These are phyloP conservation scores for Coniosporium tulheliwenetii DNA, from an alignment of 2,329 filamentous ascomycete genomes.

Conservation along the genomic window DNA sequence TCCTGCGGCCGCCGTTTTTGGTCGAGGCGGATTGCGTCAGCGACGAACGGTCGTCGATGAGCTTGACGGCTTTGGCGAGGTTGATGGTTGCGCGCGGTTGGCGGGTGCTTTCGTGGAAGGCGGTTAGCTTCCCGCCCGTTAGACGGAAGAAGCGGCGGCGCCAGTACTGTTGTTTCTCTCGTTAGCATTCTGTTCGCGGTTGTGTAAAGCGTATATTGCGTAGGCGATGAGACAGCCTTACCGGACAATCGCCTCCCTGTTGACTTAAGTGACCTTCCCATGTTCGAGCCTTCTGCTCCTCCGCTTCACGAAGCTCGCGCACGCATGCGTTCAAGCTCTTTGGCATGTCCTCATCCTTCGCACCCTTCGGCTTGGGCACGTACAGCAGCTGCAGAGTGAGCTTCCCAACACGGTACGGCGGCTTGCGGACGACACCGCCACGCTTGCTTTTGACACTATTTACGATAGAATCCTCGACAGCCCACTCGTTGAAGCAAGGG, in stretches of 20 bases:
- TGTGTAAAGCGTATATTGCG: too few relatives aligned
- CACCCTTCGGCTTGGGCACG: slow-evolving; percentile 77
- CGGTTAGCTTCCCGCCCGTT: slow-evolving; percentile 76
- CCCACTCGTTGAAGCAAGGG: slow-evolving; percentile 98
- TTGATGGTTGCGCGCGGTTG: slow-evolving; percentile 97
- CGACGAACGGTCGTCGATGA: slow-evolving; percentile 81
- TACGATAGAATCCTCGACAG: slow-evolving; percentile 56
- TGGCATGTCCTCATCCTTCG: slow-evolving; percentile 88
- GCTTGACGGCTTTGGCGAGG: slow-evolving; percentile 74
- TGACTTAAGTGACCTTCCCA: slow-evolving; percentile 89
- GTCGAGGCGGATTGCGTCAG: slow-evolving; percentile 70
- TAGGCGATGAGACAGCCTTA: slow-evolving; percentile 34
- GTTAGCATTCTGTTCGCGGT: neutral
- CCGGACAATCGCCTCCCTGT: slow-evolving; percentile 92
- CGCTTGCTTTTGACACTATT: slow-evolving; percentile 92
- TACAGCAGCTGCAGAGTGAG: slow-evolving; percentile 88
- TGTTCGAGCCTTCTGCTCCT: slow-evolving; percentile 59
- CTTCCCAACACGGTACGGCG: slow-evolving; percentile 94
- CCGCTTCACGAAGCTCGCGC: slow-evolving; percentile 80
- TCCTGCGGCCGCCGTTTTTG: slow-evolving; percentile 63
- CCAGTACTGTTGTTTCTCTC: slow-evolving; percentile 55
- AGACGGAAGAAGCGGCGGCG: slow-evolving; percentile 95
- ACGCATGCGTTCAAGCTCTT: slow-evolving; percentile 98
- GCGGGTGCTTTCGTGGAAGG: slow-evolving; percentile 87
- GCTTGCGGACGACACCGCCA: slow-evolving; percentile 56